A percentile compares a stretch with the other conserved stretches of the same genome.
These are phyloP conservation scores for Neurospora terricola DNA, from an alignment of 495 filamentous ascomycete genomes.

Conservation along the genomic window DNA sequence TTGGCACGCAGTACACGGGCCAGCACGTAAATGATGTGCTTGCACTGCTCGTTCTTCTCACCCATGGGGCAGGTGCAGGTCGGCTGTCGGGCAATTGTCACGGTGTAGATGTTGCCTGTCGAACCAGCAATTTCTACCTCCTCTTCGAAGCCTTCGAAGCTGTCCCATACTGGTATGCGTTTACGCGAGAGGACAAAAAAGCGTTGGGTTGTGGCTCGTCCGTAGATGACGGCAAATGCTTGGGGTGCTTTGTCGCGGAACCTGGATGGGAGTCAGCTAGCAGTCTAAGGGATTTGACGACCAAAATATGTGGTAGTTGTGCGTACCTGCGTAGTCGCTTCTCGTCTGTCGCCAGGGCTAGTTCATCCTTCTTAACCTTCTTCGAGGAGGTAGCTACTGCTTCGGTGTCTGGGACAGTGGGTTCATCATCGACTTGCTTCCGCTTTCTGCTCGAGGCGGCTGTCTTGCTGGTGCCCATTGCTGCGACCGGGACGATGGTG, in stretches of 20 bases:
- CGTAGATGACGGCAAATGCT: conserved; percentile 26
- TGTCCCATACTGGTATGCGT: conserved; percentile 14
- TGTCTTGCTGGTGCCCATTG: neutral
- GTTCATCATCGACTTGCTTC: neutral
- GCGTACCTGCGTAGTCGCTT: conserved; percentile 14
- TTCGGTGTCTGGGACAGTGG: neutral
- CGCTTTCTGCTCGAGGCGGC: conserved; percentile 5
- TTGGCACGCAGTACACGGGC: conserved; percentile 56
- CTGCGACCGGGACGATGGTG: neutral
- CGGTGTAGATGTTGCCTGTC: conserved; percentile 66
- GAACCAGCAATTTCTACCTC: conserved; percentile 60
- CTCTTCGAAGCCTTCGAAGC: conserved; percentile 17
- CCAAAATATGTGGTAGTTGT: neutral
- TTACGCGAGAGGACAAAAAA: conserved; percentile 33
- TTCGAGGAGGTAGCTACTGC: neutral
- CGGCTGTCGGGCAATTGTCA: conserved; percentile 41
- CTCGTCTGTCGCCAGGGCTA: neutral
- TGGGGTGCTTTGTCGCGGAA: conserved; percentile 26
- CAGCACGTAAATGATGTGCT: conserved; percentile 48
- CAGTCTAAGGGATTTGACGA: neutral
- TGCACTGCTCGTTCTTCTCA: conserved; percentile 60
- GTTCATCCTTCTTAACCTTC: neutral
- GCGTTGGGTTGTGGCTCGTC: conserved; percentile 30
- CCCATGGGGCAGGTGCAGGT: conserved; percentile 60
- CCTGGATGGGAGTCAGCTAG: conserved; percentile 8